These are phyloP conservation scores for Scheffersomyces coipomensis DNA, from an alignment of 805 yeast genomes.

Conservation along the genomic window DNA sequence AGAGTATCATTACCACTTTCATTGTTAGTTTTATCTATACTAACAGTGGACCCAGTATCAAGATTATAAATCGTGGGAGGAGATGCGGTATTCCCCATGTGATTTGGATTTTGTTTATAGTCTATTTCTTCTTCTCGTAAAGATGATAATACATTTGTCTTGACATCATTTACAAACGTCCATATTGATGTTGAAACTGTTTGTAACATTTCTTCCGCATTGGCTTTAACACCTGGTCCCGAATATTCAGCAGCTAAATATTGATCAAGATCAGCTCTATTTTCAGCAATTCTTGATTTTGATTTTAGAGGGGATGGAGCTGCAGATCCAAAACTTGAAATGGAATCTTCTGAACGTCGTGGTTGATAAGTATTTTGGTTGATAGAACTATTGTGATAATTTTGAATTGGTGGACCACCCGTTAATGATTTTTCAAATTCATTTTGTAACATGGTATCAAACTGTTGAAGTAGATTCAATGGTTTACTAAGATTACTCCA, in stretches of 20 bases:
- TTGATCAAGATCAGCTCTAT: conserved; percentile 6
- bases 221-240: neutral
- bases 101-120: conserved; percentile 4
- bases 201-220: conserved; percentile 37
- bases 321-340: conserved; percentile 18
- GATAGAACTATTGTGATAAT: neutral
- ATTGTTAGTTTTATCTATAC: neutral
- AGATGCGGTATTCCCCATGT: neutral
- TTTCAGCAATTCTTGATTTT: conserved; percentile 12
- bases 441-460: conserved; percentile 63
- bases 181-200: conserved; percentile 40
- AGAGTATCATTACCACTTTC: neutral
- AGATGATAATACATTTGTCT: conserved; percentile 29
- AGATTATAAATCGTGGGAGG: neutral
- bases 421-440: conserved; percentile 56
- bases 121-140: conserved; percentile 16
- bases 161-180: conserved; percentile 44
- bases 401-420: conserved; percentile 1
- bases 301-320: conserved; percentile 23
- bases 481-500: conserved; percentile 49
- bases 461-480: conserved; percentile 59
- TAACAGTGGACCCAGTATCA: neutral
- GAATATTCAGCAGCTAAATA: conserved; percentile 11
- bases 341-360: conserved; percentile 25
- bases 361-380: conserved; percentile 2